phyloP scores from a whole-genome alignment of 75 land plant species.

The Selaginella tamariscina region DNA sequence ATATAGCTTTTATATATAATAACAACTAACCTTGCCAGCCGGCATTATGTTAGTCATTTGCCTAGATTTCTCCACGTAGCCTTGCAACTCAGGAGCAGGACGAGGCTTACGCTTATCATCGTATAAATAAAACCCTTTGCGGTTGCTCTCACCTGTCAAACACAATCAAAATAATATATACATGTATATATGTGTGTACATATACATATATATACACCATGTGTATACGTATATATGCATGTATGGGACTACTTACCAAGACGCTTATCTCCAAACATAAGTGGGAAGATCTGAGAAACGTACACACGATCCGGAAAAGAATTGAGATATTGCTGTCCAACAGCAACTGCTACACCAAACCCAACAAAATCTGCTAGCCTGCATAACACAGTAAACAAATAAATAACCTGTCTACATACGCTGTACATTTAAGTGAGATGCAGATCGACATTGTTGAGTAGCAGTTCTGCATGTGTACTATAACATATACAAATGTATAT shows the following conservation, averaged over 20 bases:
- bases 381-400: background rate
- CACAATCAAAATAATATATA: background rate
- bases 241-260: constrained; percentile 17
- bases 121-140: constrained; percentile 76
- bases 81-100: constrained; percentile 57
- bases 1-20: background rate
- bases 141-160: constrained; percentile 60
- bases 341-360: constrained; percentile 33
- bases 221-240: background rate
- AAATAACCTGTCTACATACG: too few relatives aligned
- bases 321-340: constrained; percentile 28
- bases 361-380: constrained; percentile 34
- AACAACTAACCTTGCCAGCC: constrained; percentile 60
- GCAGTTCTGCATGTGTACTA: too few relatives aligned
- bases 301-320: constrained; percentile 34
- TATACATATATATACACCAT: background rate
- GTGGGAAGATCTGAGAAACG: constrained; percentile 19
- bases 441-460: too few relatives aligned
- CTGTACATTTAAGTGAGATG: too few relatives aligned
- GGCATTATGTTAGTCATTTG: constrained; percentile 55
- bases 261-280: constrained; percentile 23
- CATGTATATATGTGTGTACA: background rate
- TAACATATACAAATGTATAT: too few relatives aligned
- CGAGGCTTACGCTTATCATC: constrained; percentile 72
- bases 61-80: constrained; percentile 47